phyloP scores from a whole-genome alignment of 2,329 filamentous ascomycete genomes.

The Daldinia eschscholtzii region DNA sequence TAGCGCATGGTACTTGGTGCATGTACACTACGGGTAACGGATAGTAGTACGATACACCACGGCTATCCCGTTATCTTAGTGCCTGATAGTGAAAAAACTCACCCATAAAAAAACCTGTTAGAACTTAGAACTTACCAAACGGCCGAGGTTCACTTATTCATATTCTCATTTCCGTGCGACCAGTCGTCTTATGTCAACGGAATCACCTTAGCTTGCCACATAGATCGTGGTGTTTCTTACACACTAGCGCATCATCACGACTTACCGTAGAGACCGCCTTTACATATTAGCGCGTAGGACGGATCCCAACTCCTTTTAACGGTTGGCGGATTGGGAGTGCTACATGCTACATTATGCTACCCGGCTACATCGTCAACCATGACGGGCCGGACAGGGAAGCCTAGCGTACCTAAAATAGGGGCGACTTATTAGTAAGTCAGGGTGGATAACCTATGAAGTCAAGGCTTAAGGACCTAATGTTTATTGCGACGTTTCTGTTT shows the following conservation, averaged over 20 bases:
- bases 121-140: background rate
- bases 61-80: slow-evolving; percentile 3
- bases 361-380: no score
- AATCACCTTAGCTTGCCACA: background rate
- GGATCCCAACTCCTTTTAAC: slow-evolving; percentile 3
- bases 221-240: slow-evolving; percentile 2
- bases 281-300: background rate
- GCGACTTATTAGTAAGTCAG: background rate
- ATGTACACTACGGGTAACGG: background rate
- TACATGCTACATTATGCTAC: background rate
- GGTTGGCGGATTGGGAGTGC: background rate
- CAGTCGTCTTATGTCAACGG: background rate
- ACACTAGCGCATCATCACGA: background rate
- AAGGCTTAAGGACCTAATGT: background rate
- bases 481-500: slow-evolving; percentile 7
- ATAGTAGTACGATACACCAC: background rate
- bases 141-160: slow-evolving; percentile 5
- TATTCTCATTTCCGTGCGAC: slow-evolving; percentile 1
- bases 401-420: background rate
- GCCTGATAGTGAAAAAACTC: background rate
- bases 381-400: background rate
- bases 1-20: background rate
- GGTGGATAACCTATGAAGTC: slow-evolving; percentile 7
- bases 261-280: background rate
- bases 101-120: slow-evolving; percentile 10